Percentiles rank a stretch among this genome's conserved stretches.
Conservation (phyloP, 1,284 basidiomycete species). For the Leccinum pallidistipes region DNA sequence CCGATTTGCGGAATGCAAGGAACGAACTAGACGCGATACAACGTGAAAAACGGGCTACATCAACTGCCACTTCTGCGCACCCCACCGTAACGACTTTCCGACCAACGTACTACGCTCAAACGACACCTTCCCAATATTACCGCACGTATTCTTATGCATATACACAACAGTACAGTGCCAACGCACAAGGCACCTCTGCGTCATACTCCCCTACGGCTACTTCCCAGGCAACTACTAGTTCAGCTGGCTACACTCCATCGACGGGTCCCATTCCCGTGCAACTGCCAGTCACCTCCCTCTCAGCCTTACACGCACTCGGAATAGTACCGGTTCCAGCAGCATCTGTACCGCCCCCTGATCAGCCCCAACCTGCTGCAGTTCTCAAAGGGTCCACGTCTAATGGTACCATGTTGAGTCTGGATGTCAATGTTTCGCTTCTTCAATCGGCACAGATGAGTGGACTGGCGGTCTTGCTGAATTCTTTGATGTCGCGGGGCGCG, state of each 20-base stretch:
- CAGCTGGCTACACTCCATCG: slow-evolving; percentile 39
- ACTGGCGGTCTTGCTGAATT: slow-evolving; percentile 66
- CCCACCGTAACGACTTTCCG: slow-evolving; percentile 37
- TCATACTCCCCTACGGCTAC: slow-evolving; percentile 35
- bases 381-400: slow-evolving; percentile 66
- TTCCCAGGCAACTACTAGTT: slow-evolving; percentile 27
- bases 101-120: slow-evolving; percentile 36
- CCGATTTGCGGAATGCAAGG: slow-evolving; percentile 59
- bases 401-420: slow-evolving; percentile 67
- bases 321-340: slow-evolving; percentile 69
- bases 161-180: slow-evolving; percentile 48
- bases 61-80: slow-evolving; percentile 22
- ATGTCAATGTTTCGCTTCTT: slow-evolving; percentile 71
- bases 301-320: slow-evolving; percentile 66
- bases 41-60: slow-evolving; percentile 55
- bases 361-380: slow-evolving; percentile 66
- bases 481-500: slow-evolving; percentile 47
- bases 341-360: slow-evolving; percentile 52
- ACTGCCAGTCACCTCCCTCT: slow-evolving; percentile 66
- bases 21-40: slow-evolving; percentile 66
- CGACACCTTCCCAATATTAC: slow-evolving; percentile 52
- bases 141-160: slow-evolving; percentile 55
- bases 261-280: slow-evolving; percentile 67
- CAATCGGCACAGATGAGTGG: slow-evolving; percentile 73
- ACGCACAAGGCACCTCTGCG: slow-evolving; percentile 29